These are phyloP conservation scores for Phallus indusiatus DNA, from an alignment of 768 basidiomycete genomes.

Conservation along the genomic window DNA sequence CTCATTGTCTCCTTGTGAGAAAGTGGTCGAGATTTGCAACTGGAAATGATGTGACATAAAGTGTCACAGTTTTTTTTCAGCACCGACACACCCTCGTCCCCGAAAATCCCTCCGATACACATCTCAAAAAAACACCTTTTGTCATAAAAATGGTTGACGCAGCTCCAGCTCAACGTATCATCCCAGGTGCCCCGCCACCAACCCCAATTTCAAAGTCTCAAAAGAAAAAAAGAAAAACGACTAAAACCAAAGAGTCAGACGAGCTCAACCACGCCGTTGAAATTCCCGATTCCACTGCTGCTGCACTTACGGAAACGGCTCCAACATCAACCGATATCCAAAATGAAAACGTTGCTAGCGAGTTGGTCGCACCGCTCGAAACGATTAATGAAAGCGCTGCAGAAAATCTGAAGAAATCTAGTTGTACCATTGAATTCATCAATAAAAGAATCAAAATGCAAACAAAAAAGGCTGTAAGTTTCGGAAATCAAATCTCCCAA, in stretches of 20 bases:
- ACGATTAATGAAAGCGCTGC: conserved; percentile 27
- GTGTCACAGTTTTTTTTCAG: not conserved
- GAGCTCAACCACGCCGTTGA: conserved; percentile 29
- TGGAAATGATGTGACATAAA: not conserved
- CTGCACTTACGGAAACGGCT: conserved; percentile 39
- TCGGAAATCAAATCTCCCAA: conserved; percentile 3
- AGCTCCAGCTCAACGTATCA: conserved; percentile 29
- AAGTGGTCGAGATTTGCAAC: not conserved
- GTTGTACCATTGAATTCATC: conserved; percentile 71
- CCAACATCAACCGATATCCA: conserved; percentile 39
- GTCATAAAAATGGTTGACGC: conserved; percentile 2
- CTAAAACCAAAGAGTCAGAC: conserved; percentile 32
- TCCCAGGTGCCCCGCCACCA: conserved; percentile 72
- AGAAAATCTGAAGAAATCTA: conserved; percentile 33
- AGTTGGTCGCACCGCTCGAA: conserved; percentile 32
- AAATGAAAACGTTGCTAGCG: conserved; percentile 37
- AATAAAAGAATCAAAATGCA: conserved; percentile 69
- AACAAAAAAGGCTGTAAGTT: conserved; percentile 75
- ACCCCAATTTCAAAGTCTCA: conserved; percentile 49
- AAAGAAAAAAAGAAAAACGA: conserved; percentile 58
- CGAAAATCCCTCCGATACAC: not conserved
- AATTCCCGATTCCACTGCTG: conserved; percentile 36
- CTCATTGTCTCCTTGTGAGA: not conserved
- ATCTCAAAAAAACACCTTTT: not conserved
- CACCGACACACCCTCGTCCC: not conserved